phyloP scores from a whole-genome alignment of 2,329 filamentous ascomycete genomes.

The Pyrenochaeta sp. region DNA sequence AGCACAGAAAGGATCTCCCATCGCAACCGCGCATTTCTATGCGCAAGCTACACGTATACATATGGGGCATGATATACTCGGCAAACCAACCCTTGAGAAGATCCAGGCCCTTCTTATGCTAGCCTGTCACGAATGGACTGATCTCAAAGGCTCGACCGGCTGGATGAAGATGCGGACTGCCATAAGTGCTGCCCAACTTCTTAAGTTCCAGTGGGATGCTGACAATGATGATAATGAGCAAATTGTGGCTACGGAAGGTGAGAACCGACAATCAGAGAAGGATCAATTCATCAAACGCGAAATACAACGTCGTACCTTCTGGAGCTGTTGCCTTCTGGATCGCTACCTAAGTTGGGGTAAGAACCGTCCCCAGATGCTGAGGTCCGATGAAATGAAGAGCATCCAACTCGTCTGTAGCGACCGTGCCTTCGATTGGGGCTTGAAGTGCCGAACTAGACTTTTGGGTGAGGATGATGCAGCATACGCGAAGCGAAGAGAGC shows the following conservation, averaged over 20 bases:
- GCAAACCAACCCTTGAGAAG: slow-evolving; percentile 65
- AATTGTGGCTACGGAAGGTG: slow-evolving; percentile 4
- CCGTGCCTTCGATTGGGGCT: slow-evolving; percentile 68
- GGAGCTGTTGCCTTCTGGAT: slow-evolving; percentile 77
- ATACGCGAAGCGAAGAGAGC: slow-evolving; percentile 21
- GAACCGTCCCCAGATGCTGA: slow-evolving; percentile 67
- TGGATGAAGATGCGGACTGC: slow-evolving; percentile 71
- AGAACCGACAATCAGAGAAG: slow-evolving; percentile 26
- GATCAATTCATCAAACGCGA: slow-evolving; percentile 67
- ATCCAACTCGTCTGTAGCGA: slow-evolving; percentile 75
- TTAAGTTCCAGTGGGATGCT: slow-evolving; percentile 41
- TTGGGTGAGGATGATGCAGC: slow-evolving; percentile 27
- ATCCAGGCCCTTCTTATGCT: slow-evolving; percentile 76
- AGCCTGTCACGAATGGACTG: slow-evolving; percentile 75
- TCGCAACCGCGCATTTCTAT: slow-evolving; percentile 67
- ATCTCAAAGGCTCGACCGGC: slow-evolving; percentile 67
- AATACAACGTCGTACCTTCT: slow-evolving; percentile 73
- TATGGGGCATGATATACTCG: slow-evolving; percentile 39
- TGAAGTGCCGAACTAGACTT: slow-evolving; percentile 60
- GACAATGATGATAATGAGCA: slow-evolving; percentile 35
- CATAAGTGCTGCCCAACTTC: slow-evolving; percentile 64
- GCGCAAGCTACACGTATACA: slow-evolving; percentile 65
- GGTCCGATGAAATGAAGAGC: slow-evolving; percentile 63
- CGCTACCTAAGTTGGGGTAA: slow-evolving; percentile 72
- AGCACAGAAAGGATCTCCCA: slow-evolving; percentile 13